These are phyloP conservation scores for Neoscytalidium dimidiatum DNA, from an alignment of 2,329 filamentous ascomycete genomes.

Conservation along the genomic window DNA sequence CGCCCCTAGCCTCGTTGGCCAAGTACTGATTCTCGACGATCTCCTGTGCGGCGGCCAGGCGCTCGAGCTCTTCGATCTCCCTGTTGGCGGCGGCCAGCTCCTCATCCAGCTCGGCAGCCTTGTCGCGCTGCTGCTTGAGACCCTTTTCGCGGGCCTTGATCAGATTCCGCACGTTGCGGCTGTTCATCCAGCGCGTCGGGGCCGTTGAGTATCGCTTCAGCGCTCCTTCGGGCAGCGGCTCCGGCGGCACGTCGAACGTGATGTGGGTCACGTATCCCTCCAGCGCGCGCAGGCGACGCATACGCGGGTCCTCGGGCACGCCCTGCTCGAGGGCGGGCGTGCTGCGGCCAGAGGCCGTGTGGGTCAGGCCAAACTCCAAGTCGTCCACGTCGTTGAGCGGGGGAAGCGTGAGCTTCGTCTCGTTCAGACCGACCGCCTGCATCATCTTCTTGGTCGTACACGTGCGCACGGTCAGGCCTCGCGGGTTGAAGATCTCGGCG, in stretches of 20 bases:
- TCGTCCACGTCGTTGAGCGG: slow-evolving; percentile 13
- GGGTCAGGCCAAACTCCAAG: background rate
- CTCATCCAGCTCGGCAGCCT: slow-evolving; percentile 4
- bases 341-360: background rate
- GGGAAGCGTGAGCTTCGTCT: slow-evolving; percentile 8
- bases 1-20: background rate
- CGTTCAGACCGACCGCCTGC: background rate
- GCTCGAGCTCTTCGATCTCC: slow-evolving; percentile 13
- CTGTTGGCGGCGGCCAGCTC: background rate
- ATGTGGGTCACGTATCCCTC: background rate
- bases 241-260: slow-evolving; percentile 3
- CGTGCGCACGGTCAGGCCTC: slow-evolving; percentile 2
- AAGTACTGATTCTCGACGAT: background rate
- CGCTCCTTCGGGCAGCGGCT: background rate
- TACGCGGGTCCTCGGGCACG: background rate
- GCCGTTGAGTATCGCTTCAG: slow-evolving; percentile 7
- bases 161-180: background rate
- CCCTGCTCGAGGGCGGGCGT: background rate
- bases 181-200: slow-evolving; percentile 14
- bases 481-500: slow-evolving; percentile 1
- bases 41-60: background rate
- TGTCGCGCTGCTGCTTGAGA: background rate
- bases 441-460: slow-evolving; percentile 14
- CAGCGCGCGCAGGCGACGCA: slow-evolving; percentile 10
- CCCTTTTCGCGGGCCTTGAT: slow-evolving; percentile 1